Conservation (phyloP, 257 asterid species). For the Mitragyna speciosa region DNA sequence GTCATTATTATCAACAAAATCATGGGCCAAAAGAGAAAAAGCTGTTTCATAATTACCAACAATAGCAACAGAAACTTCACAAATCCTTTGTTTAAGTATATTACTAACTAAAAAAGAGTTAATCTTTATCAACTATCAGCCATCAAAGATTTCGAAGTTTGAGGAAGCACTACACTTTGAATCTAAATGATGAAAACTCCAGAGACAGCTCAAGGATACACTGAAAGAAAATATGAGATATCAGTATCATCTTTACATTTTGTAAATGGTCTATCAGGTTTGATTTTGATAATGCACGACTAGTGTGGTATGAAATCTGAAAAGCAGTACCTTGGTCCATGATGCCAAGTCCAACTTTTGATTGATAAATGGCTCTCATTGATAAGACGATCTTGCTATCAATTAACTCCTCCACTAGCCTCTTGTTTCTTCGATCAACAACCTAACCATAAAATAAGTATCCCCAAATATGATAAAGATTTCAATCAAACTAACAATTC, state of each 20-base stretch:
- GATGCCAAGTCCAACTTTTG: constrained; percentile 89
- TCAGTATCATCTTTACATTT: not conserved
- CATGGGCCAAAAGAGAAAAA: not conserved
- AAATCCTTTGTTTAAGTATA: not conserved
- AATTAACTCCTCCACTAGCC: constrained; percentile 93
- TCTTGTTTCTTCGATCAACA: constrained; percentile 80
- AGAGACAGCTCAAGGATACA: not conserved
- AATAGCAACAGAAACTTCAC: not conserved
- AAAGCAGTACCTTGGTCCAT: constrained; percentile 75
- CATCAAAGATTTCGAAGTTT: not conserved
- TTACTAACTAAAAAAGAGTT: not conserved
- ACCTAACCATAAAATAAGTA: constrained; percentile 46
- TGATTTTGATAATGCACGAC: not conserved
- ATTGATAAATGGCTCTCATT: constrained; percentile 95
- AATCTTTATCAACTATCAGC: not conserved
- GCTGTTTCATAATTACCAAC: not conserved
- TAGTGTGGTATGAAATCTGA: not conserved
- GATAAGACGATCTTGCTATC: constrained; percentile 89
- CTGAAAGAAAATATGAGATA: not conserved
- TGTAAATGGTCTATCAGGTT: not conserved
- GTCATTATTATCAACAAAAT: constrained; percentile 8
- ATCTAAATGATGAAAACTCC: constrained; percentile 2
- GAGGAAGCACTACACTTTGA: not conserved
- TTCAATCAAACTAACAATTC: not conserved
- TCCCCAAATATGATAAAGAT: not conserved